phyloP scores from a whole-genome alignment of 495 filamentous ascomycete genomes.

The Melanomma pulvis-pyrius region DNA sequence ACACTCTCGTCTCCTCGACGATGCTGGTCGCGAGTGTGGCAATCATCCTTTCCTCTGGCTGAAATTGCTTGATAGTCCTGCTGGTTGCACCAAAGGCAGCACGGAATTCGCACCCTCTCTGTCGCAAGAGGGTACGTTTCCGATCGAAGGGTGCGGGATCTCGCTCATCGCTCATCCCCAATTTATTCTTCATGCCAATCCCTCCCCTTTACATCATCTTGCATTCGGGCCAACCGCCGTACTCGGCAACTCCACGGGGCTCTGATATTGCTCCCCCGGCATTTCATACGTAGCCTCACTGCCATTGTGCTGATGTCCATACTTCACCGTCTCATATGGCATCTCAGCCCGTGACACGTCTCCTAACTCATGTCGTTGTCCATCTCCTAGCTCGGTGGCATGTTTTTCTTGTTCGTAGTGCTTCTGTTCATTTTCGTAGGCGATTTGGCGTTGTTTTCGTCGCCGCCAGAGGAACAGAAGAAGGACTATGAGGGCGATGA shows the following conservation, averaged over 20 bases:
- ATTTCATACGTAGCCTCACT: conserved; percentile 13
- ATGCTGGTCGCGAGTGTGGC: too few species aligned
- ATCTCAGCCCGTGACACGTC: neutral
- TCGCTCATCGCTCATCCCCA: neutral
- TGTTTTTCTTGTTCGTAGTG: neutral
- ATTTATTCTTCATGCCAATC: neutral
- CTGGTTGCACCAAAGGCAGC: too few species aligned
- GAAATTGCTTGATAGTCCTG: too few species aligned
- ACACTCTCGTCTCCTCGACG: too few species aligned
- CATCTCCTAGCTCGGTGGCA: neutral
- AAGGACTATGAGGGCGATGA: conserved; percentile 21
- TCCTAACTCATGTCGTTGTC: neutral
- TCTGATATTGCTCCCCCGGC: neutral
- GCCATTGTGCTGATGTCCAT: neutral
- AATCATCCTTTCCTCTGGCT: too few species aligned
- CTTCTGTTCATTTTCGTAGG: neutral
- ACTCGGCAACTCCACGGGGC: conserved; percentile 16
- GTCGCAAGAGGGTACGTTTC: too few species aligned
- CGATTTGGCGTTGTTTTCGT: neutral
- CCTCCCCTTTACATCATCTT: conserved; percentile 3
- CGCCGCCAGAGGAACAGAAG: conserved; percentile 18
- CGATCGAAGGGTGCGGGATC: too few species aligned
- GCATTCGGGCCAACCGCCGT: neutral
- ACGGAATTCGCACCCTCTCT: too few species aligned
- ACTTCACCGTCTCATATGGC: neutral